Percentiles rank a stretch among this genome's conserved stretches.
Evolutionary conservation across 1,139 yeast genomes (phyloP).

Genomic region (Arxiozyma telluris): DNA sequence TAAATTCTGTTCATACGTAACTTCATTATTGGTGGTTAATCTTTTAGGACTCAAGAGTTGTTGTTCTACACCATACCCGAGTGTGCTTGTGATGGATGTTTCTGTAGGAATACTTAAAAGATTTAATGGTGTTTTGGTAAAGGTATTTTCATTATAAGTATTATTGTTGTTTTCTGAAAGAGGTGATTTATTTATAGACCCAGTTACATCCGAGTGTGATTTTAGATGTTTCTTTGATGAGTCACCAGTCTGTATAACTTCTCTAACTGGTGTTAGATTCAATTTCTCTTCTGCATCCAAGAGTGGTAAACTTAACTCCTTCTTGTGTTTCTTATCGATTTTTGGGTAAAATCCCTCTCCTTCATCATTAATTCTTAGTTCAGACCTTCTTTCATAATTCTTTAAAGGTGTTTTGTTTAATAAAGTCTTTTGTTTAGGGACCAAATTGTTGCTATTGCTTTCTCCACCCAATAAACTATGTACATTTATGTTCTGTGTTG

Average conservation of each 20-base stretch:
- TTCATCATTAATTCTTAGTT: neutral
- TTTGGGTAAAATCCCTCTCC: neutral
- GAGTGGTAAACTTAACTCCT: neutral
- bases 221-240: neutral
- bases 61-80: neutral
- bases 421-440: neutral
- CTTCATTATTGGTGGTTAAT: neutral
- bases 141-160: neutral
- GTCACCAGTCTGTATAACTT: neutral
- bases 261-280: neutral
- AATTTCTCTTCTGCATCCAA: neutral
- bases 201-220: neutral
- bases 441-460: neutral
- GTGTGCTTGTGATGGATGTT: neutral
- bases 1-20: neutral
- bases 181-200: neutral
- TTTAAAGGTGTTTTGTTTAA: conserved; percentile 5
- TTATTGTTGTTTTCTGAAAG: neutral
- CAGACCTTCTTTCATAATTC: neutral
- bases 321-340: neutral
- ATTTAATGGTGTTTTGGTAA: neutral
- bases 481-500: neutral
- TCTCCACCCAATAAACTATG: neutral
- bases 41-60: neutral
- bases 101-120: neutral